Evolutionary conservation across 192 early-diverging fungal genomes (phyloP).

Genomic region (Rhizophagus clarus): DNA sequence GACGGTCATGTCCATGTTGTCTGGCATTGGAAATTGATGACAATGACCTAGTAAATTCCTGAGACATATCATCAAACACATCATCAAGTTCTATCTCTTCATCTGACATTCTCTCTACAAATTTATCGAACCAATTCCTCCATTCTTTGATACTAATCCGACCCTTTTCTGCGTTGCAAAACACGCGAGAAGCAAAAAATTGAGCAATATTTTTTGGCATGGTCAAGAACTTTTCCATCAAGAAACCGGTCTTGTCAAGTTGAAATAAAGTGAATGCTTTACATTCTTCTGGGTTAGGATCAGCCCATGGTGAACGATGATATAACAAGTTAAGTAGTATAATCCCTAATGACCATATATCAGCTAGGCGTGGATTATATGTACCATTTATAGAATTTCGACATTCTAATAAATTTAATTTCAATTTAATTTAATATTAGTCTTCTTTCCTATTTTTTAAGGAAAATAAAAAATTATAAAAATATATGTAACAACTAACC

Average conservation of each 20-base stretch:
- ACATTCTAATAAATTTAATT: slow-evolving; percentile 37
- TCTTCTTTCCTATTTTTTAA: too few relatives aligned
- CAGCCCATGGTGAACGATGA: slow-evolving; percentile 73
- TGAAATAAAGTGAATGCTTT: slow-evolving; percentile 64
- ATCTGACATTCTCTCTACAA: slow-evolving; percentile 30
- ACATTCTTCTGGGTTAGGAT: slow-evolving; percentile 60
- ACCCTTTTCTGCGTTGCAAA: slow-evolving; percentile 47
- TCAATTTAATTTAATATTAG: not conserved
- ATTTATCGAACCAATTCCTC: slow-evolving; percentile 34
- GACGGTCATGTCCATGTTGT: slow-evolving; percentile 16
- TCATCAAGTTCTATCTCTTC: not conserved
- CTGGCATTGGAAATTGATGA: slow-evolving; percentile 5
- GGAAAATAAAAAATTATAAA: too few relatives aligned
- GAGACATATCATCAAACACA: slow-evolving; percentile 3
- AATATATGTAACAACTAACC: slow-evolving; percentile 26
- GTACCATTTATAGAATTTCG: slow-evolving; percentile 41
- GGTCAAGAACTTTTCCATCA: slow-evolving; percentile 55
- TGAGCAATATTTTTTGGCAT: slow-evolving; percentile 59
- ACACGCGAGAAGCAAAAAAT: slow-evolving; percentile 63
- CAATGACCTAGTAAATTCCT: not conserved
- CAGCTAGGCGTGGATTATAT: slow-evolving; percentile 64
- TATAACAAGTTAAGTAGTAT: slow-evolving; percentile 73
- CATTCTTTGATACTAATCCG: slow-evolving; percentile 36
- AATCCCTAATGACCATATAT: slow-evolving; percentile 76
- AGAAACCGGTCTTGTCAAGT: slow-evolving; percentile 60